These are phyloP conservation scores for Yamagishiella unicocca DNA, from an alignment of 139 green algal genomes.

Conservation along the genomic window DNA sequence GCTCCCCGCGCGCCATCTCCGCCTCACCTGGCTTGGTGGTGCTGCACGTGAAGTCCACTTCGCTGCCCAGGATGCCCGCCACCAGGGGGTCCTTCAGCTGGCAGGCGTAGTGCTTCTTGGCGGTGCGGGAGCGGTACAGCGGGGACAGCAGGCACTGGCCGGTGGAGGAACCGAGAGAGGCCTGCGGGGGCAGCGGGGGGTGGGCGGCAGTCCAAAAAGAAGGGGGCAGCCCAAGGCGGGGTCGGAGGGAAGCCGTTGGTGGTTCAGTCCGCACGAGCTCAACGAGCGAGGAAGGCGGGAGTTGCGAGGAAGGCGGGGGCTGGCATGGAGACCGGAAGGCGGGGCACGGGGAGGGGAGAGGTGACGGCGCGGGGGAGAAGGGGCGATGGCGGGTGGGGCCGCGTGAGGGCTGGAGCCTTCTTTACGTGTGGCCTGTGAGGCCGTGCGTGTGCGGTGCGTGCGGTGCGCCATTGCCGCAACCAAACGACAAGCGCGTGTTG, in stretches of 20 bases:
- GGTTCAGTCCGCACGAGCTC: too few species aligned
- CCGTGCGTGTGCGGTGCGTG: too few species aligned
- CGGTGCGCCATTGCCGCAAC: too few species aligned
- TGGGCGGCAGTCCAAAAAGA: neutral
- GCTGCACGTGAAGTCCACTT: slow-evolving; percentile 38
- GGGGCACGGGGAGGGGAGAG: neutral
- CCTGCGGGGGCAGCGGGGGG: neutral
- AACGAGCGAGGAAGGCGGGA: neutral
- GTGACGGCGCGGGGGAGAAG: neutral
- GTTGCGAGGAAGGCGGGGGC: neutral
- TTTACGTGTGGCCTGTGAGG: too few species aligned
- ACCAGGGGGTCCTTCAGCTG: slow-evolving; percentile 9
- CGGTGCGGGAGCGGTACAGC: slow-evolving; percentile 4
- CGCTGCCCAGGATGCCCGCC: slow-evolving; percentile 22
- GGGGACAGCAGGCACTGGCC: slow-evolving; percentile 9
- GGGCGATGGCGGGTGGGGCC: too few species aligned
- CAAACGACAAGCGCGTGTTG: too few species aligned
- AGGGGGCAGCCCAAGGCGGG: too few species aligned
- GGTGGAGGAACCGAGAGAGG: neutral
- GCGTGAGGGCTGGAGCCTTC: too few species aligned
- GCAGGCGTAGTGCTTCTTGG: slow-evolving; percentile 39
- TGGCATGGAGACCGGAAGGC: neutral
- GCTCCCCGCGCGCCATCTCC: too few species aligned
- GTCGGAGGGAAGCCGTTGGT: too few species aligned
- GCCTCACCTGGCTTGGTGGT: slow-evolving; percentile 13